Evolutionary conservation across 805 yeast species (phyloP), one percentile per base, ranked within the genome.

Genomic region (Cyberlindnera lachancei): DNA sequence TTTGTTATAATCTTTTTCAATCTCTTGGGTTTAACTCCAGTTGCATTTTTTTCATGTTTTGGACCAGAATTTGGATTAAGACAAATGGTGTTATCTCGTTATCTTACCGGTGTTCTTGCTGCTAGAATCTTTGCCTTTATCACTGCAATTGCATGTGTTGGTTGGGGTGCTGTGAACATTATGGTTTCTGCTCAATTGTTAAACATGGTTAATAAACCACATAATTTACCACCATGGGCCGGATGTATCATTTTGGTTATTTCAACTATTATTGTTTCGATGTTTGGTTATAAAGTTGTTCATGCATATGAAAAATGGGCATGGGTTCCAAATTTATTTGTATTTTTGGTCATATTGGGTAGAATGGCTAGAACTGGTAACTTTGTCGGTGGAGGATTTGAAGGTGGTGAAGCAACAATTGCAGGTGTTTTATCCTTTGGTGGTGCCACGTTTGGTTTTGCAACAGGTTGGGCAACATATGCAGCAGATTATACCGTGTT

Each of bases 111-210:
- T 42, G 75, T 79, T 58, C 54, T 64, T 20, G 79, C 81, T 29
- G 78, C 82, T 60, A 73, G 94, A 55, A 67, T 86, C 36, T 80
- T 85, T 50, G 79, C 94, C 8, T 56, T 79, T 28, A 66, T 88
- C 54, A 86, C 87, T 53, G 71, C 77, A 50, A 58, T 88, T 41
- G 88, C 95, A 18, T 84, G 95, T 70, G 74, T 87, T 35, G 96
- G 96, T 48, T 88, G 96, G 96, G 83, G 92, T 59, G 85, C 95
- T 8, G 90, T 86, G 29, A 88, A 88, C 60, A 84, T 83, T 40
- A 82, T 87, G 73, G 81, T 87, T 19, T 76, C 92, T 22, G 95
- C 95, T 16, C 92, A 85, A 57, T 63, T 87, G 42, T 64, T 87
- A 38, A 76, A 79, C 59, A 74, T 81, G 52, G 79, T 88, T 39